A percentile compares a stretch with the other conserved stretches of the same genome.
Conservation (phyloP, 805 yeast species). For the Schwanniomyces vanrijiae region DNA sequence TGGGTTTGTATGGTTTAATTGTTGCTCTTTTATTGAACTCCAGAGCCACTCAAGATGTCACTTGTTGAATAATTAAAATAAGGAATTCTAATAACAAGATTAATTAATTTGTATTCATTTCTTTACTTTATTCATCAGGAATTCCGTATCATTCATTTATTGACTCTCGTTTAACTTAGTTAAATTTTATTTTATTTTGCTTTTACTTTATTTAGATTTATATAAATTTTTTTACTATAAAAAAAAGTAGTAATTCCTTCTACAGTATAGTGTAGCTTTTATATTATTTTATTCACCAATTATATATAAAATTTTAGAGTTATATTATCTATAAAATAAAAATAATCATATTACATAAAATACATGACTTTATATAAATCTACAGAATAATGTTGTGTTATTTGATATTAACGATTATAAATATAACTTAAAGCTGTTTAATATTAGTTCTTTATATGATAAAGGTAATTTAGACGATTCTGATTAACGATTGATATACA, state of each 20-base stretch:
- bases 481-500: conserved; percentile 22
- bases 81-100: conserved; percentile 2
- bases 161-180: background rate
- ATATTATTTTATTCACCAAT: too few relatives aligned
- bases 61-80: conserved; percentile 51
- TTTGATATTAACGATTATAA: too few relatives aligned
- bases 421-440: too few relatives aligned
- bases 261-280: background rate
- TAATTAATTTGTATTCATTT: conserved; percentile 5
- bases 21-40: conserved; percentile 97
- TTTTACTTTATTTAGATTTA: background rate
- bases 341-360: too few relatives aligned
- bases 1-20: conserved; percentile 97
- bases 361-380: too few relatives aligned
- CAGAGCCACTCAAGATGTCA: conserved; percentile 90
- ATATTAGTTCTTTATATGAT: too few relatives aligned
- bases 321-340: too few relatives aligned
- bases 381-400: too few relatives aligned
- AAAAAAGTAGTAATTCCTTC: background rate
- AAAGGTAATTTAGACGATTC: background rate
- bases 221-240: conserved; percentile 1
- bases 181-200: background rate
- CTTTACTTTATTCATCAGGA: conserved; percentile 2
- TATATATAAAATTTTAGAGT: too few relatives aligned
- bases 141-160: background rate